Evolutionary conservation across 2,329 filamentous ascomycete genomes (phyloP), one percentile per base, ranked within the genome.

Genomic region (Beauveria asiatica): DNA sequence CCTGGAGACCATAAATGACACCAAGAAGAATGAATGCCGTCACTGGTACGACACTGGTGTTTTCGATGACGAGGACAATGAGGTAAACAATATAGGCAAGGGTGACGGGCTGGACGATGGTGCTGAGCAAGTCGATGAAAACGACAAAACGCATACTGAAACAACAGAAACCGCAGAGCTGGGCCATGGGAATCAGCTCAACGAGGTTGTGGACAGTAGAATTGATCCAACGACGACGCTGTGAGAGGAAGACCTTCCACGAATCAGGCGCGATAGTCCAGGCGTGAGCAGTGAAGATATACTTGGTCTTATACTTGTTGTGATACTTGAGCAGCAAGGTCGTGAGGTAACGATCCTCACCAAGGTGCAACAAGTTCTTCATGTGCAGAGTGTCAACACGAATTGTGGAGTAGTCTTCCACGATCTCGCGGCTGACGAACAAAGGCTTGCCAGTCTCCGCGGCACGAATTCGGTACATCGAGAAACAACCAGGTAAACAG

Each of bases 91-190:
- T 88, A 71, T 97, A 99, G 10, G 85, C 90, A 21, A 97, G 81
- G 1, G 90, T 94, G 62, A 97, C 91, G 3, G 94, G 94, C 71
- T 96, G 92, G 53, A 97, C 87, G 60, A 97, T 77, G 1, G 94
- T 99, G 60, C 90, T 94, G 64, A 99, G 79, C 67, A 99, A 79
- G 75, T 99, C 94, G 66, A 99, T 74, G 70, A 99, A 96, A 66
- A 99, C 92, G 62, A 99, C 84, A 75, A 99, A 99, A 69, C 94
- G 88, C 94, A 99, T 99, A 75, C 90, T 95, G 81, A 99, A 99
- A 77, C 94, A 99, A 82, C 94, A 99, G 87, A 99, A 99, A 76
- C 94, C 94, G 74, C 94, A 99, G 55, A 99, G 88, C 73, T 97
- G 90, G 63, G 89, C 85, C 74, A 99, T 80, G 6, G 93, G 92